Evolutionary conservation across 2,329 filamentous ascomycete genomes (phyloP).

Genomic region (Neofusicoccum sp.): DNA sequence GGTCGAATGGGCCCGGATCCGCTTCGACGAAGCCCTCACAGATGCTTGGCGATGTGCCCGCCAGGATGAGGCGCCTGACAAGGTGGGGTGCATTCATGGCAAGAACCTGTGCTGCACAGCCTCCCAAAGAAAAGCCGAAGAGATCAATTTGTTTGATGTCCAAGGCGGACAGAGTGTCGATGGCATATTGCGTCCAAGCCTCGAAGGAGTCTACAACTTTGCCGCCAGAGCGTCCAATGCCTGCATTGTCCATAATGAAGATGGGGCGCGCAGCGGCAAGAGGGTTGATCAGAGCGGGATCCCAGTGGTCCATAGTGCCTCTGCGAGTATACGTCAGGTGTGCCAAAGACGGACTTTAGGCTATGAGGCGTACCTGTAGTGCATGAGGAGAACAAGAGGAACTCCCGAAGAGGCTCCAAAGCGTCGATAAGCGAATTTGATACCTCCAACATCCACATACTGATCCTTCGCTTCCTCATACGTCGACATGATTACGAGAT

Average conservation of each 20-base stretch:
- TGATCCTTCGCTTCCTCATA: conserved; percentile 6
- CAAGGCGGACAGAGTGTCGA: conserved; percentile 33
- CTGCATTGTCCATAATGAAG: conserved; percentile 53
- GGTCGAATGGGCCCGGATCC: conserved; percentile 2
- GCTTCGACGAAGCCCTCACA: conserved; percentile 35
- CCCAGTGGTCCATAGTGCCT: conserved; percentile 30
- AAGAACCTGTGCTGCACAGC: conserved; percentile 50
- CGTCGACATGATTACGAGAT: conserved; percentile 4
- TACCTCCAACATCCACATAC: conserved; percentile 19
- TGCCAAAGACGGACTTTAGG: no score
- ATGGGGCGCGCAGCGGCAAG: conserved; percentile 47
- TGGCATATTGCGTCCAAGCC: conserved; percentile 37
- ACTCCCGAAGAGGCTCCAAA: conserved; percentile 24
- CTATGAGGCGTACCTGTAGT: conserved; percentile 24
- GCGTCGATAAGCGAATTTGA: conserved; percentile 28
- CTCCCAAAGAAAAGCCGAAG: conserved; percentile 56
- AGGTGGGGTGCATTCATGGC: conserved; percentile 43
- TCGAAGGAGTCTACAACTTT: conserved; percentile 44
- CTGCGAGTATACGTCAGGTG: not conserved
- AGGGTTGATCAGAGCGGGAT: conserved; percentile 45
- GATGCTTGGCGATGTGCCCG: conserved; percentile 47
- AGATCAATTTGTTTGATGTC: conserved; percentile 46
- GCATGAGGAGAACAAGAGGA: conserved; percentile 28
- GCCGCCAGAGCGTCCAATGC: conserved; percentile 51
- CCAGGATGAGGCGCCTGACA: conserved; percentile 48